A percentile compares a stretch with the other conserved stretches of the same genome.
Evolutionary conservation across 139 green algal species (phyloP).

Genomic region (Chlamydomonas sp.): DNA sequence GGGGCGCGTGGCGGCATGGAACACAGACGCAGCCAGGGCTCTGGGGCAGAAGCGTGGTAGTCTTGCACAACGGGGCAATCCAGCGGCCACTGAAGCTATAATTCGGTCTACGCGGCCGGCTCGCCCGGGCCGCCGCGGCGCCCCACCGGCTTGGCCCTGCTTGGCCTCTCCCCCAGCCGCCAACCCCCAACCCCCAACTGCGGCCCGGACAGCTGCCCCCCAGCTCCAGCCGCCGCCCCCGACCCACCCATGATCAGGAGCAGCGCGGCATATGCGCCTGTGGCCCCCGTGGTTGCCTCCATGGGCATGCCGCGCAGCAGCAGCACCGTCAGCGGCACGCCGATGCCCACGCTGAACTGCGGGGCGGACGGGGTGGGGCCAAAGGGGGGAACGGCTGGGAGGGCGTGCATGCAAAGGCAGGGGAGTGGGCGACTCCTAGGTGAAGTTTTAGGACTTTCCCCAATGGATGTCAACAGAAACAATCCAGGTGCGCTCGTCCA

Average conservation of each 20-base stretch:
- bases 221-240: not conserved
- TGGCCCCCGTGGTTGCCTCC: not conserved
- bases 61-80: too few relatives aligned
- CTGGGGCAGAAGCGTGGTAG: not conserved
- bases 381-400: not conserved
- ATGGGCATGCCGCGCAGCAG: conserved; percentile 71
- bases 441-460: too few relatives aligned
- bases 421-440: too few relatives aligned
- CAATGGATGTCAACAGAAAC: too few relatives aligned
- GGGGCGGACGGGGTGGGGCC: not conserved
- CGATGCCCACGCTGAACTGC: conserved; percentile 70
- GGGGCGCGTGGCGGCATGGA: too few relatives aligned
- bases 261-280: not conserved
- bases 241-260: conserved; percentile 15
- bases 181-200: not conserved
- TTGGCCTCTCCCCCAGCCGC: too few relatives aligned
- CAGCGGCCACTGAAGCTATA: too few relatives aligned
- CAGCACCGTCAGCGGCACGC: conserved; percentile 70
- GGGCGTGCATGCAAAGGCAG: not conserved
- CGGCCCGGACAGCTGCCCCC: too few relatives aligned
- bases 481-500: too few relatives aligned
- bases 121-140: too few relatives aligned
- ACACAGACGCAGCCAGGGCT: not conserved
- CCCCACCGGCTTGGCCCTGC: too few relatives aligned
- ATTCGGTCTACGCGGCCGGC: too few relatives aligned